These are phyloP conservation scores for Dittrichia graveolens DNA, from an alignment of 129 eudicot genomes.

Conservation along the genomic window DNA sequence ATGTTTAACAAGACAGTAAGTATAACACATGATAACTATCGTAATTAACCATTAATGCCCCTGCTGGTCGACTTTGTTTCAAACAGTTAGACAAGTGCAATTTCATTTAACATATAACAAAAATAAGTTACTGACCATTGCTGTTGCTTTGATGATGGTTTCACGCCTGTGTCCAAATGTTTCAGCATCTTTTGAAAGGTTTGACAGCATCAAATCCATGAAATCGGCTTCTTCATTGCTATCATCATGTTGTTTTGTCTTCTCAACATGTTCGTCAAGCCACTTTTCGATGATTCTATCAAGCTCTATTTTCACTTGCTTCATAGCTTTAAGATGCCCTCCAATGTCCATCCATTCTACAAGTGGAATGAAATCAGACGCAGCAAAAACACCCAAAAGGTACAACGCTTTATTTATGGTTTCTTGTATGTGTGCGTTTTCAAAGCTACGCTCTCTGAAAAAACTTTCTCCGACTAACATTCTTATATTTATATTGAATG, in stretches of 20 bases:
- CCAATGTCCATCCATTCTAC: conserved; percentile 63
- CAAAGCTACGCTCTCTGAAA: background rate
- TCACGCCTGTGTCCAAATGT: conserved; percentile 27
- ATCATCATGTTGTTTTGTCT: conserved; percentile 7
- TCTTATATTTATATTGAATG: conserved; percentile 36
- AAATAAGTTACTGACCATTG: conserved; percentile 29
- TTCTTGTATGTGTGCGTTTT: conserved; percentile 21
- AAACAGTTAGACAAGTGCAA: background rate
- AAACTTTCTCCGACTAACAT: conserved; percentile 47
- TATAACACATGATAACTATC: too few species aligned
- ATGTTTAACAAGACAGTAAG: background rate
- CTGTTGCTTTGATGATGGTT: conserved; percentile 56
- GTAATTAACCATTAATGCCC: too few species aligned
- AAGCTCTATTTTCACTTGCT: conserved; percentile 33
- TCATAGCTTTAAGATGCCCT: conserved; percentile 49
- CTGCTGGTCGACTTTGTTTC: background rate
- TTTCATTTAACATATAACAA: background rate
- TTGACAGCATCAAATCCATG: conserved; percentile 49
- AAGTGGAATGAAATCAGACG: conserved; percentile 51
- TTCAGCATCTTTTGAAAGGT: conserved; percentile 28
- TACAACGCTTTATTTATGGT: conserved; percentile 41
- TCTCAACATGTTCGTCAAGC: conserved; percentile 46
- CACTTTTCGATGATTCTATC: conserved; percentile 41
- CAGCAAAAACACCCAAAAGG: conserved; percentile 48
- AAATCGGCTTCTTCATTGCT: conserved; percentile 33